Evolutionary conservation across 768 basidiomycete species (phyloP), one percentile per base, ranked within the genome.

Genomic region (Tylopilus sp.): DNA sequence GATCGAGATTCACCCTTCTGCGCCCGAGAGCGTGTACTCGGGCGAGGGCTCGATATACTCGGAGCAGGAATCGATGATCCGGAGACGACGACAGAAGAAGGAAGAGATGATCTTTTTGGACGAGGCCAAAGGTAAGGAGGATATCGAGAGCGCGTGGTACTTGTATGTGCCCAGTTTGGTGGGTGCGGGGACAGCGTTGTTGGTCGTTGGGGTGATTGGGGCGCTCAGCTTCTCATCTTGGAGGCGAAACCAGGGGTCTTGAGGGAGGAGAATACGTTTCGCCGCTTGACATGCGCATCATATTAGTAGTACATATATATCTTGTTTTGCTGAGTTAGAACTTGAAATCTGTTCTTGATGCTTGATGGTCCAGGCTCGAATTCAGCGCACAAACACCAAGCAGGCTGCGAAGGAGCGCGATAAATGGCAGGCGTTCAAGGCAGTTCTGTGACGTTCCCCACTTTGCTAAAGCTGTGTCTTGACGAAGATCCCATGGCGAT

Each of bases 181-280:
- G 7, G 89, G 89, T 9, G 89, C 88, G 22, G 89, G 88, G n/a
- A 90, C 88, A 20, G 89, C 89, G 40, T 63, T 91, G 49, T 74
- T 90, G 39, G 85, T 90, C 20, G 83, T 88, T 20, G 86, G 86
- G 0, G 83, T 88, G 31, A 83, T 91, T 20, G 87, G 88, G 3
- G 85, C 85, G 6, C 68, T 91, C 57, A 87, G 88, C 55, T 80
- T 91, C 64, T 87, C 87, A 23, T 61, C 69, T 73, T 85, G 83
- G 58, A 77, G 84, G 67, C 76, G 84, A 56, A 85, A 78, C 58
- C 84, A 86, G 62, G 78, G 81, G 9, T 82, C 81, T 52, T 84
- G 55, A 50, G 35, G 35, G n/a, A 18, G 3, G 44, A 28, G 41
- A 26, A 42, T 5, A 6, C 18, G 5, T 28, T 47, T 40, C 42